Percentiles rank a stretch among this genome's conserved stretches.
Evolutionary conservation across 1,139 yeast genomes (phyloP).

Genomic region (Eremothecium gossypii): DNA sequence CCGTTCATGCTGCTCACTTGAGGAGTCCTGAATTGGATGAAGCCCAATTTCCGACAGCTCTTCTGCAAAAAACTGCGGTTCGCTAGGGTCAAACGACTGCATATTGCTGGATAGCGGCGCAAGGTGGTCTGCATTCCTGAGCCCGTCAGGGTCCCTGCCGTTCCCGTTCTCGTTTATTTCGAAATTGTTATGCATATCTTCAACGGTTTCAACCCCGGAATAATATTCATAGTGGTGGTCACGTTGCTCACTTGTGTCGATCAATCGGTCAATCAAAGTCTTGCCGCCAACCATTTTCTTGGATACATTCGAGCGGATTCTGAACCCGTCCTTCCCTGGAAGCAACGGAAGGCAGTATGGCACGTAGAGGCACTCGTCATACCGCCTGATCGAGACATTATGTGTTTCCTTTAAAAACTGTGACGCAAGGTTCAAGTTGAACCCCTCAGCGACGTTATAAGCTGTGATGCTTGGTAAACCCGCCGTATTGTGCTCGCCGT

Average conservation of each 20-base stretch:
- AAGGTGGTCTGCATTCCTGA: slow-evolving; percentile 20
- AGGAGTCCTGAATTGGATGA: background rate
- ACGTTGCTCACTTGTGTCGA: slow-evolving; percentile 71
- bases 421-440: slow-evolving; percentile 54
- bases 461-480: slow-evolving; percentile 83
- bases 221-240: slow-evolving; percentile 89
- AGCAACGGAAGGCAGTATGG: slow-evolving; percentile 82
- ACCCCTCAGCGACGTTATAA: slow-evolving; percentile 76
- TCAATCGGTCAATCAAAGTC: slow-evolving; percentile 61
- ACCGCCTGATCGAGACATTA: slow-evolving; percentile 73
- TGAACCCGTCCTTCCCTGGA: slow-evolving; percentile 78
- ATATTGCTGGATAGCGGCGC: slow-evolving; percentile 22
- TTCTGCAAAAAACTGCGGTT: slow-evolving; percentile 53
- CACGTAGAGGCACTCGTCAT: slow-evolving; percentile 85
- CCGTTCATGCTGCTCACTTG: background rate
- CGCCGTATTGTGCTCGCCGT: slow-evolving; percentile 57
- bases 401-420: slow-evolving; percentile 60
- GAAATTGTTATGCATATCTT: slow-evolving; percentile 50
- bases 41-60: slow-evolving; percentile 13
- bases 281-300: slow-evolving; percentile 53
- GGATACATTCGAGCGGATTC: slow-evolving; percentile 73
- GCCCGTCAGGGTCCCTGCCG: slow-evolving; percentile 11
- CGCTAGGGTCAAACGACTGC: slow-evolving; percentile 50
- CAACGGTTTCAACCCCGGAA: slow-evolving; percentile 69
- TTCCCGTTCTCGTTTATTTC: slow-evolving; percentile 24